Evolutionary conservation across 257 asterid species (phyloP).

Genomic region (Perilla frutescens): DNA sequence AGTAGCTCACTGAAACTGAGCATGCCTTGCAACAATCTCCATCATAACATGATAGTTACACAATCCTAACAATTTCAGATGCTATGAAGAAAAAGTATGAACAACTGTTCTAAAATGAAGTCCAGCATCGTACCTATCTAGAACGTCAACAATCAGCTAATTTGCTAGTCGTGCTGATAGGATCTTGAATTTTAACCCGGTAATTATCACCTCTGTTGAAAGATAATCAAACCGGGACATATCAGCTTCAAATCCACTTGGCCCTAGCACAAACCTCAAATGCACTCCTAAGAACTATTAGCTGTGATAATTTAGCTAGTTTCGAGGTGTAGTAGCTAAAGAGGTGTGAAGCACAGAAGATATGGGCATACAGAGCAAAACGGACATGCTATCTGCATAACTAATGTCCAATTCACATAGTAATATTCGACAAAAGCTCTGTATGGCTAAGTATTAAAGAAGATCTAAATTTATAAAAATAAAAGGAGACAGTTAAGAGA

Average conservation of each 20-base stretch:
- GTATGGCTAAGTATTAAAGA: not conserved
- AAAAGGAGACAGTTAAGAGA: not conserved
- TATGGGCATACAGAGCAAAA: not conserved
- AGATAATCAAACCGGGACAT: not conserved
- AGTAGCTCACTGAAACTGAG: not conserved
- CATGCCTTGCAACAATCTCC: not conserved
- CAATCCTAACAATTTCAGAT: slow-evolving; percentile 15
- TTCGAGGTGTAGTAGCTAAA: not conserved
- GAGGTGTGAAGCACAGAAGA: not conserved
- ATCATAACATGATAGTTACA: slow-evolving; percentile 20
- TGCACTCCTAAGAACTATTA: not conserved
- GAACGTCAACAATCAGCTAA: not conserved
- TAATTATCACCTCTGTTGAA: not conserved
- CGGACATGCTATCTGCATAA: not conserved
- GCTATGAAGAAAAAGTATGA: not conserved
- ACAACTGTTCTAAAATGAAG: not conserved
- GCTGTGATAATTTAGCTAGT: not conserved
- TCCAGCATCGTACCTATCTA: not conserved
- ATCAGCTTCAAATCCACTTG: not conserved
- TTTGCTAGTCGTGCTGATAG: not conserved
- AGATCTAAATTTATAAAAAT: not conserved
- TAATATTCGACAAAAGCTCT: not conserved
- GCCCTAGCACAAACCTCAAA: not conserved
- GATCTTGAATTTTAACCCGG: not conserved
- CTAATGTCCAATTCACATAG: not conserved